phyloP scores from a whole-genome alignment of 208 protist genomes.

The Trypanosomatidae sp. region DNA sequence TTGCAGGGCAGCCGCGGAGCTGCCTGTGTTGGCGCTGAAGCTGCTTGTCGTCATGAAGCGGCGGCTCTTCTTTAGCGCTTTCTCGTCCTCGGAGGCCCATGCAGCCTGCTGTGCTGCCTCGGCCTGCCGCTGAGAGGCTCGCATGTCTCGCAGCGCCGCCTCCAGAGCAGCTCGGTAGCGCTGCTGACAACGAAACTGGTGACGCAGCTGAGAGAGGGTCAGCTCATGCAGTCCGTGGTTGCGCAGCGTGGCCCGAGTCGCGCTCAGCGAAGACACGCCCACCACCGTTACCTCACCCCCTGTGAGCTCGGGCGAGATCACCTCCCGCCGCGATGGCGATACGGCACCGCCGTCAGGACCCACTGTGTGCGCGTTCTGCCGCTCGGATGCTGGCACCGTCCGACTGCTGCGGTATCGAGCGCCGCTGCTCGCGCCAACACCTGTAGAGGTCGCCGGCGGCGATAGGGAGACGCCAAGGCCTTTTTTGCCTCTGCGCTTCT shows the following conservation, averaged over 20 bases:
- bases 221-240: constrained; percentile 36
- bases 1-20: background rate
- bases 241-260: background rate
- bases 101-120: constrained; percentile 39
- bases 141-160: constrained; percentile 33
- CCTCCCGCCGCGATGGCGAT: background rate
- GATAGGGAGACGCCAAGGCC: background rate
- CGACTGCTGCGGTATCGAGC: constrained; percentile 2
- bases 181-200: constrained; percentile 65
- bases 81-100: constrained; percentile 62
- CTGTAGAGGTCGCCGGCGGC: background rate
- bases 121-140: constrained; percentile 35
- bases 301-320: background rate
- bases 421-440: background rate
- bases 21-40: background rate
- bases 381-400: constrained; percentile 3
- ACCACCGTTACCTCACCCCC: background rate
- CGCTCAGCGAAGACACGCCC: background rate
- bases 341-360: background rate
- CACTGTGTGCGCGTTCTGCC: background rate
- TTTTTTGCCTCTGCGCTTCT: constrained; percentile 10
- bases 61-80: constrained; percentile 17
- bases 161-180: constrained; percentile 52
- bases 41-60: constrained; percentile 1
- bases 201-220: constrained; percentile 61